phyloP scores from a whole-genome alignment of 2,329 filamentous ascomycete species.

The Raffaelea ambrosiae region DNA sequence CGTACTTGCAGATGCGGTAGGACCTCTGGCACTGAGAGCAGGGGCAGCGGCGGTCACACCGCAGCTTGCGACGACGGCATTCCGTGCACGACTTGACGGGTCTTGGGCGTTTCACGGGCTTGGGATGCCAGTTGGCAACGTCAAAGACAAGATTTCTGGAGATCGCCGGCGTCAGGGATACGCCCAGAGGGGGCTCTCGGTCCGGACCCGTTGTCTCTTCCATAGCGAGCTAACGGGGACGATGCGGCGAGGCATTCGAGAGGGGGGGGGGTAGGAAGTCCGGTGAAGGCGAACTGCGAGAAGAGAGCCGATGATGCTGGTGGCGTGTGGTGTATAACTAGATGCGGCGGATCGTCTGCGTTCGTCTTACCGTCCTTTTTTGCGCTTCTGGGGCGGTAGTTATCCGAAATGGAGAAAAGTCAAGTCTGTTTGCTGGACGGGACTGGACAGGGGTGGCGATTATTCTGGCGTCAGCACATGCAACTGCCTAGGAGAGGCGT shows the following conservation, averaged over 20 bases:
- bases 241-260: not conserved
- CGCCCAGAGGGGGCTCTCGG: not conserved
- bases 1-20: constrained; percentile 43
- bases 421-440: too few species aligned
- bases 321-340: too few species aligned
- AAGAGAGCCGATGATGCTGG: too few species aligned
- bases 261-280: too few species aligned
- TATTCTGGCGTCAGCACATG: too few species aligned
- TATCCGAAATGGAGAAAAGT: too few species aligned
- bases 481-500: too few species aligned
- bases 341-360: too few species aligned
- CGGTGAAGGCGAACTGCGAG: too few species aligned
- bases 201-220: constrained; percentile 1
- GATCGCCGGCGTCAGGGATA: constrained; percentile 1
- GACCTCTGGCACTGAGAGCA: constrained; percentile 52
- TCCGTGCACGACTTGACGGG: constrained; percentile 49
- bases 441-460: too few species aligned
- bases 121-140: constrained; percentile 14
- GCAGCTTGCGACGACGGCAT: constrained; percentile 48
- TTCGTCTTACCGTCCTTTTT: too few species aligned
- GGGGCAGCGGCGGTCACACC: constrained; percentile 46
- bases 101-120: constrained; percentile 40
- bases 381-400: too few species aligned
- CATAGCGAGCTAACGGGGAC: not conserved
- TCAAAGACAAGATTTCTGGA: constrained; percentile 12